phyloP scores from a whole-genome alignment of 2,329 filamentous ascomycete species.

The Ramularia collo-cygni region DNA sequence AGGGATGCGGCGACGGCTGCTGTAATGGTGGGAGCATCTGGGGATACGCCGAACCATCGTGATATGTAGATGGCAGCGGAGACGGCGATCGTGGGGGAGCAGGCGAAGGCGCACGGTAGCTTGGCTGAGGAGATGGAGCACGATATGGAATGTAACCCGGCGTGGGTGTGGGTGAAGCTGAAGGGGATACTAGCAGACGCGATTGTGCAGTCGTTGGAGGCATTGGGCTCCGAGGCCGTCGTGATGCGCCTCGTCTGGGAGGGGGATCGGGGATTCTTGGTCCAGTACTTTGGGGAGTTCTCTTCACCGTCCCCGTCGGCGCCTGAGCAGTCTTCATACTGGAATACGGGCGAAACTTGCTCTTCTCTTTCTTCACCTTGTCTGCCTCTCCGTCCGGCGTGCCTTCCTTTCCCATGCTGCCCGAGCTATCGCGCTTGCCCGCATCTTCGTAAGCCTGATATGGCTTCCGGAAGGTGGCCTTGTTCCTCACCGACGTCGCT shows the following conservation, averaged over 20 bases:
- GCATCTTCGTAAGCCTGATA: slow-evolving; percentile 54
- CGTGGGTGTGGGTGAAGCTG: slow-evolving; percentile 36
- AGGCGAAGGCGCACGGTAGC: slow-evolving; percentile 33
- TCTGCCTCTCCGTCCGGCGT: slow-evolving; percentile 27
- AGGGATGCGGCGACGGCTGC: slow-evolving; percentile 26
- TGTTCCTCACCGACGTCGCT: slow-evolving; percentile 37
- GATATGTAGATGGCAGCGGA: slow-evolving; percentile 33
- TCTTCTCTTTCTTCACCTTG: slow-evolving; percentile 28
- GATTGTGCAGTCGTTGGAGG: slow-evolving; percentile 10
- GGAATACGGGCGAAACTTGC: slow-evolving; percentile 42
- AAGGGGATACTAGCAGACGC: slow-evolving; percentile 18
- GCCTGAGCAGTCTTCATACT: slow-evolving; percentile 45
- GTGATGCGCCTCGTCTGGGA: slow-evolving; percentile 22
- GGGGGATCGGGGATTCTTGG: slow-evolving; percentile 29
- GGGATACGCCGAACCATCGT: slow-evolving; percentile 29
- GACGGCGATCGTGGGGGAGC: slow-evolving; percentile 37
- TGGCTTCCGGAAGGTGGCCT: slow-evolving; percentile 55
- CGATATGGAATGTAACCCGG: slow-evolving; percentile 24
- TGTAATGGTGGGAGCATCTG: slow-evolving; percentile 23
- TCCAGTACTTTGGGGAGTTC: slow-evolving; percentile 16
- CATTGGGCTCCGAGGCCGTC: slow-evolving; percentile 20
- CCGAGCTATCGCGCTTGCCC: slow-evolving; percentile 17
- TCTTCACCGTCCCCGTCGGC: slow-evolving; percentile 27
- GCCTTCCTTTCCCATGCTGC: slow-evolving; percentile 27
- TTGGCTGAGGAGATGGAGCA: slow-evolving; percentile 25